Evolutionary conservation across 164 flowering plant species (phyloP), one percentile per base, ranked within the genome.

Genomic region (Magnolia sinica): DNA sequence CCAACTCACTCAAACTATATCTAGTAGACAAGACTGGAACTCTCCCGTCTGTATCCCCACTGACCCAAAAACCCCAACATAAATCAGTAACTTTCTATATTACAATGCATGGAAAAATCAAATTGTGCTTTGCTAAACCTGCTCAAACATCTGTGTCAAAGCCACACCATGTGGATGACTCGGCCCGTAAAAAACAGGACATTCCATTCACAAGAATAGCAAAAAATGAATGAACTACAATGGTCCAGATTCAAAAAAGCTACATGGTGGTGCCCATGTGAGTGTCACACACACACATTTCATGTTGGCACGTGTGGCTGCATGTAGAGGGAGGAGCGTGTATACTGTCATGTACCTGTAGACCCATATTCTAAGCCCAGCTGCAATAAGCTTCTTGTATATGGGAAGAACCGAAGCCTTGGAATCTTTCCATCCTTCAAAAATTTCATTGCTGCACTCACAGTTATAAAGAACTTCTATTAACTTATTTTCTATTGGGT

Each of bases 41-140:
- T 86, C 97, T 90, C 81, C 97, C 97, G 87, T 96, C 99, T 51
- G 97, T 92, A 79, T 96, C 99, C 20, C 99, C 99, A 86, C 99
- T 96, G 90, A 79, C 1, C 49, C 52, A 19, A 8, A 72, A 8
- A 72, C 31, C 64, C 49, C 63, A 11, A 50, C 67, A 67, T 2
- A 68, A 50, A 69, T 64, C 23, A 19, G 22, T 14, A n/a, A 63
- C 27, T 64, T n/a, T 71, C 45, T 14, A 24, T 11, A 0, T 11
- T 65, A 16, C 61, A 74, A 64, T 24, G 13, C 6, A 3, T 23
- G 24, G 45, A 37, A 37, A 37, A 37, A 3, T 37, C 45, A 37
- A 37, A 37, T 37, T 37, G 45, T 37, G 45, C 45, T 37, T 37
- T 37, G 4, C 45, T 37, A 37, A 37, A 37, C 45, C 45, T 37